Evolutionary conservation across 176 grass and related monocot genomes (phyloP).

Genomic region (Musa schizocarpa): DNA sequence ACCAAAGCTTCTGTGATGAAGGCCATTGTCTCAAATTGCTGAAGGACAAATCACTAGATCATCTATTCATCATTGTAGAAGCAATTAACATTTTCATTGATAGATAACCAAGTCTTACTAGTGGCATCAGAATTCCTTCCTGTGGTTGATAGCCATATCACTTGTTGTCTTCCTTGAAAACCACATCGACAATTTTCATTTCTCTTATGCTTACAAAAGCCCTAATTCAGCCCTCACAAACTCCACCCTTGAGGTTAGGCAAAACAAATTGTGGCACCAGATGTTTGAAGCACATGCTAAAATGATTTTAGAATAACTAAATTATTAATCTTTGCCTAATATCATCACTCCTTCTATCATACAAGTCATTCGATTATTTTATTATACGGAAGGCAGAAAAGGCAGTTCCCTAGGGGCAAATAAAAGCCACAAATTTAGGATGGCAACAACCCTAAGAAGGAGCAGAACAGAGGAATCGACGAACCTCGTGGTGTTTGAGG

Average conservation of each 20-base stretch:
- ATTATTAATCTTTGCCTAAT: neutral
- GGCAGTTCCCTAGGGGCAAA: neutral
- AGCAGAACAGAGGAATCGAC: neutral
- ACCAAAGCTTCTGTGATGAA: too few species aligned
- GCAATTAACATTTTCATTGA: neutral
- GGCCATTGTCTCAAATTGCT: too few species aligned
- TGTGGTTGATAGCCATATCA: neutral
- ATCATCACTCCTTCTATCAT: neutral
- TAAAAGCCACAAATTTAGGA: neutral
- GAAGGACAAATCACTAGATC: neutral
- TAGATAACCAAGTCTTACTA: neutral
- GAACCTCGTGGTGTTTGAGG: slow-evolving; percentile 60
- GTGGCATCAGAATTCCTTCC: neutral
- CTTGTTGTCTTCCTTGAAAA: neutral
- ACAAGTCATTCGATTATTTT: neutral
- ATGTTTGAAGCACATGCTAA: neutral
- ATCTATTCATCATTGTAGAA: neutral
- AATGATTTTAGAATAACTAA: neutral
- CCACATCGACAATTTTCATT: neutral
- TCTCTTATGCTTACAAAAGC: neutral
- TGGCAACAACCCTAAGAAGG: neutral
- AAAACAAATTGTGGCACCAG: neutral
- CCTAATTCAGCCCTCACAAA: neutral
- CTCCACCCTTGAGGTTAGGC: neutral
- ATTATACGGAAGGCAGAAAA: neutral